These are phyloP conservation scores for Podila verticillata DNA, from an alignment of 192 early-diverging fungal genomes.

Conservation along the genomic window DNA sequence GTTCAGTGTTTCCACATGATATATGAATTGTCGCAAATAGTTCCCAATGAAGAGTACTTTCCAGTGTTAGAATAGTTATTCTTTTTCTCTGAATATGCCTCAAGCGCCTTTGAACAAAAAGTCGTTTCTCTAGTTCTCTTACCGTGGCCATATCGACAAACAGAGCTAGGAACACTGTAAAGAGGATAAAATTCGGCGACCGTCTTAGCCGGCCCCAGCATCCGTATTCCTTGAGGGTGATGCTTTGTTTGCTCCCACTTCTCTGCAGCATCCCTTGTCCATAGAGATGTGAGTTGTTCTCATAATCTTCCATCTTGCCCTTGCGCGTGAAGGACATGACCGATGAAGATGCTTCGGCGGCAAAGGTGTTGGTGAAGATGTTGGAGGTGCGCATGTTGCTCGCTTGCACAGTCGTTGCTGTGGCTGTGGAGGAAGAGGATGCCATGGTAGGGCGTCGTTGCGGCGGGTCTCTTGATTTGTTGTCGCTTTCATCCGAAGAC, in stretches of 20 bases:
- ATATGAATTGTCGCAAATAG: not conserved
- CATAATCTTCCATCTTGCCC: not conserved
- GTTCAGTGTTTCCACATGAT: not conserved
- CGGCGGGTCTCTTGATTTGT: not conserved
- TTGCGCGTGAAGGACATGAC: not conserved
- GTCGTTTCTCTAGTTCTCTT: not conserved
- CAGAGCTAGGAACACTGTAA: constrained; percentile 39
- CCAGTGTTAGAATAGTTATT: no score
- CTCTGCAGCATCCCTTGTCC: constrained; percentile 1
- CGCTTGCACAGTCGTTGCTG: not conserved
- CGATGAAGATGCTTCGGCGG: not conserved
- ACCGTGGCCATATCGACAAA: constrained; percentile 50
- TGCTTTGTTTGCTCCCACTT: constrained; percentile 14
- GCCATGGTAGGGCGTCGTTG: not conserved
- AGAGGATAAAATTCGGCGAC: constrained; percentile 45
- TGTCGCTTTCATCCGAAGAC: not conserved
- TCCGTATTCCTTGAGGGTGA: constrained; percentile 10
- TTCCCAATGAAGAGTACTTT: not conserved
- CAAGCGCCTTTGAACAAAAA: no score
- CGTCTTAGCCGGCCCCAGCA: constrained; percentile 33
- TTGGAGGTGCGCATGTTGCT: not conserved
- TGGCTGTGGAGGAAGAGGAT: not conserved
- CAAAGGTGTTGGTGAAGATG: not conserved
- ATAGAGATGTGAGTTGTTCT: not conserved
- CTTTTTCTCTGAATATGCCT: no score